Conservation (phyloP, 2,329 filamentous ascomycete genomes). For the Botryotinia narcissicola region DNA sequence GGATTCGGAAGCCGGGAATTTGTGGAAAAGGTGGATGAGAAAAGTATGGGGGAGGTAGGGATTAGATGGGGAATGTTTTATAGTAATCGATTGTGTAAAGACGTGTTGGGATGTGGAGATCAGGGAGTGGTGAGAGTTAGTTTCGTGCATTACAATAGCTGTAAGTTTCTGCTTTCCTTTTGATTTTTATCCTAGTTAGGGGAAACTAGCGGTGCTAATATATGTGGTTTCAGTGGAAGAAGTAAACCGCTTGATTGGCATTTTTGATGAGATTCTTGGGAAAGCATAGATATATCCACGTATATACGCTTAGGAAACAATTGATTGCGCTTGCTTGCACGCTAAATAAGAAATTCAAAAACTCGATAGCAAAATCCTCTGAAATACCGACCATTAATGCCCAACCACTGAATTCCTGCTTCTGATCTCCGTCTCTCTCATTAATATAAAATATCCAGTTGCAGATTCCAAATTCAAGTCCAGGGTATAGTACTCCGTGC, state of each 20-base stretch:
- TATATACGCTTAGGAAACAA: background rate
- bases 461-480: background rate
- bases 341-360: background rate
- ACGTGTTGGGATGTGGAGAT: slow-evolving; percentile 55
- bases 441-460: background rate
- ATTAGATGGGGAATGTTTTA: slow-evolving; percentile 70
- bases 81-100: slow-evolving; percentile 58
- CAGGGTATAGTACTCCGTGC: slow-evolving; percentile 9
- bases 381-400: background rate
- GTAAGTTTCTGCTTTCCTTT: slow-evolving; percentile 43
- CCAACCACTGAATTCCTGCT: background rate
- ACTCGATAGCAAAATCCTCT: background rate
- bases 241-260: slow-evolving; percentile 50
- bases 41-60: slow-evolving; percentile 52
- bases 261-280: slow-evolving; percentile 45
- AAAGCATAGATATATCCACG: background rate
- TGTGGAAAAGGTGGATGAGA: slow-evolving; percentile 60
- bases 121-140: slow-evolving; percentile 69
- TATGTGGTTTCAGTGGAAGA: slow-evolving; percentile 50
- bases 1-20: slow-evolving; percentile 55
- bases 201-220: slow-evolving; percentile 20
- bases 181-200: background rate
- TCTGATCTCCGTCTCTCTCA: too few relatives aligned
- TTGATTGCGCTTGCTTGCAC: background rate
- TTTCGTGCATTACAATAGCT: slow-evolving; percentile 70